Percentiles rank a stretch among this genome's conserved stretches.
phyloP scores from a whole-genome alignment of 2,329 filamentous ascomycete genomes.

The Ophiostoma sp. region DNA sequence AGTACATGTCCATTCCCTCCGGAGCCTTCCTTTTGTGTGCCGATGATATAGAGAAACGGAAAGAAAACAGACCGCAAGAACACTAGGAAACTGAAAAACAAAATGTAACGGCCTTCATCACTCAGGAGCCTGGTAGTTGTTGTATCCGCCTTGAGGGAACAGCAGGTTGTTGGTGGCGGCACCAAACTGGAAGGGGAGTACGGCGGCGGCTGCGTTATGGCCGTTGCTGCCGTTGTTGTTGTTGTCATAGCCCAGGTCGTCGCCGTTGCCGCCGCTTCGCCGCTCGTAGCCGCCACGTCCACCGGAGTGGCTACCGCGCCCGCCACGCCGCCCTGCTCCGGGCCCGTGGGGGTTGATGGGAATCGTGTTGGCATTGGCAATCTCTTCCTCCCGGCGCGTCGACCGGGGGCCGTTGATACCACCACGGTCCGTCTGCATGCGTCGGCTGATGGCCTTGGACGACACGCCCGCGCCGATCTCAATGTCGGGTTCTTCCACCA shows the following conservation, averaged over 20 bases:
- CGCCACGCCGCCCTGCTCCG: slow-evolving; percentile 25
- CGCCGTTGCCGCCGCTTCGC: slow-evolving; percentile 29
- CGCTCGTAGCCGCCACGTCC: slow-evolving; percentile 26
- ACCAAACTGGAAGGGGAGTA: slow-evolving; percentile 34
- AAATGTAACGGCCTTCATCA: neutral
- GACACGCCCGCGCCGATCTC: slow-evolving; percentile 97
- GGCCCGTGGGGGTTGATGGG: slow-evolving; percentile 18
- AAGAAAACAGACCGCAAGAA: neutral
- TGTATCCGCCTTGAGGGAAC: neutral
- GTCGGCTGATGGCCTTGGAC: slow-evolving; percentile 73
- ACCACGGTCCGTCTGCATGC: slow-evolving; percentile 64
- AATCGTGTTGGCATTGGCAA: slow-evolving; percentile 18
- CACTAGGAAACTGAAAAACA: neutral
- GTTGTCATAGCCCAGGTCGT: slow-evolving; percentile 23
- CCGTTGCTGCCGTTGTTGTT: slow-evolving; percentile 28
- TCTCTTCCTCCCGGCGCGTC: slow-evolving; percentile 40
- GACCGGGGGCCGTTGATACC: slow-evolving; percentile 61
- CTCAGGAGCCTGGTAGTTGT: neutral
- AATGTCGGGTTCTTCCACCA: slow-evolving; percentile 95
- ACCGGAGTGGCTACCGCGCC: slow-evolving; percentile 21
- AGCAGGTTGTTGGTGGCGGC: slow-evolving; percentile 1
- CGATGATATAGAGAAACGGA: neutral
- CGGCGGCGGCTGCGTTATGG: slow-evolving; percentile 30
- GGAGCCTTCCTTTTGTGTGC: neutral
- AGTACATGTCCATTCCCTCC: neutral